Evolutionary conservation across 768 basidiomycete species (phyloP), one percentile per base, ranked within the genome.

Genomic region (Tulasnella sp.): DNA sequence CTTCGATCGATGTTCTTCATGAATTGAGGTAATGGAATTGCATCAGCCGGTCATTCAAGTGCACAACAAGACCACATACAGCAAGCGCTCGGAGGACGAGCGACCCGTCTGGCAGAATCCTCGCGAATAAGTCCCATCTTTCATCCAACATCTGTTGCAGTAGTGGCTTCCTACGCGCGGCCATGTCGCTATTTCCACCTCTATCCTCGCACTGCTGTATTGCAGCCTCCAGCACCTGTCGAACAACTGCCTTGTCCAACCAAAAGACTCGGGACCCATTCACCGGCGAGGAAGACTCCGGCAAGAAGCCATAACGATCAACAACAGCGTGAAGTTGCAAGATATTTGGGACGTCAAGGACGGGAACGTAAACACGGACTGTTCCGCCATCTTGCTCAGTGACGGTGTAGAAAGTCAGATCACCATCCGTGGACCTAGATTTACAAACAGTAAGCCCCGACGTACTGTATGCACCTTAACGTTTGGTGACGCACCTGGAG

Each of bases 261-360:
- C 91, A 91, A 81, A 93, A 92, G 55, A 93, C 84, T 23, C 85
- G 86, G 5, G 92, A 91, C 55, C 81, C 77, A 61, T 46, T 42
- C 13, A 10, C 35, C 5, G n/a, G 23, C 11, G 46, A 46, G 23
- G 46, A 46, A 18, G 69, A 42, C 18, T 70, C 70, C 26, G 77
- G 77, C 20, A 90, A 81, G 46, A 92, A 89, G n/a, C 90, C 89
- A 80, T 87, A 90, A 10, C 90, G 83, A 82, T 96, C 93, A 70
- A 96, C 83, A 2, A 92, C 88, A 9, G 91, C 89, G 82, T 95
- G 94, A 5, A 98, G 88, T 83, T 97, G 96, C 55, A 98, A 87
- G 82, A 90, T 88, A 80, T 91, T 90, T 16, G 95, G 94, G 20
- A 91, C 90, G 83, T 98, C 96, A 69, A 98, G 85, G 16, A 98